A percentile compares a stretch with the other conserved stretches of the same genome.
Conservation (phyloP, 352 stramenopile genomes). For the Phytophthora pluvialis region DNA sequence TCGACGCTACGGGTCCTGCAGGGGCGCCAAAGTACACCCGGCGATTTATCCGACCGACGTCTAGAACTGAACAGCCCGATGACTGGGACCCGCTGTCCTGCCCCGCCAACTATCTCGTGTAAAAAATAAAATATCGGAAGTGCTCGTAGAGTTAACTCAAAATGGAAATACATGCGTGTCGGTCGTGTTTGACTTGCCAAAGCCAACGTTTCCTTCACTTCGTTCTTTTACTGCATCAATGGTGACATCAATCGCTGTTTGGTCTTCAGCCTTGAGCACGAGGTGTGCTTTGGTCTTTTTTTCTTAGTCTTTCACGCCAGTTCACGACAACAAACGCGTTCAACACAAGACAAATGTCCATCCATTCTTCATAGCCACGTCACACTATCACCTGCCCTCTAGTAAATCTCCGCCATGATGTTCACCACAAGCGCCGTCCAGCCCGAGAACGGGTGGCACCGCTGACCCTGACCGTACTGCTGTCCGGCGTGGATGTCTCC, state of each 20-base stretch:
- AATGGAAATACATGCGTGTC: too few species aligned
- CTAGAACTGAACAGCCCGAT: slow-evolving; percentile 16
- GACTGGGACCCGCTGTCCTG: slow-evolving; percentile 55
- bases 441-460: slow-evolving; percentile 94
- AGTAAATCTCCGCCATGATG: slow-evolving; percentile 94
- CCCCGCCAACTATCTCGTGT: slow-evolving; percentile 65
- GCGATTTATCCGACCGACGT: slow-evolving; percentile 27
- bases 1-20: slow-evolving; percentile 20
- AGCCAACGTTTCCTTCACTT: too few species aligned
- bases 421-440: slow-evolving; percentile 94
- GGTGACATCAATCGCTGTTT: too few species aligned
- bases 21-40: slow-evolving; percentile 31
- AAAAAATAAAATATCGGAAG: slow-evolving; percentile 5
- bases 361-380: too few species aligned
- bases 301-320: too few species aligned
- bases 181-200: too few species aligned
- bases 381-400: slow-evolving; percentile 8
- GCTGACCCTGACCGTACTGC: slow-evolving; percentile 81
- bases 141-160: background rate
- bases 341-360: too few species aligned
- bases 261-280: too few species aligned
- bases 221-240: too few species aligned
- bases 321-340: too few species aligned
- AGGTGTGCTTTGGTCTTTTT: too few species aligned
- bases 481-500: slow-evolving; percentile 54